phyloP scores from a whole-genome alignment of 2,329 filamentous ascomycete genomes.

The Xylariaceae sp. region DNA sequence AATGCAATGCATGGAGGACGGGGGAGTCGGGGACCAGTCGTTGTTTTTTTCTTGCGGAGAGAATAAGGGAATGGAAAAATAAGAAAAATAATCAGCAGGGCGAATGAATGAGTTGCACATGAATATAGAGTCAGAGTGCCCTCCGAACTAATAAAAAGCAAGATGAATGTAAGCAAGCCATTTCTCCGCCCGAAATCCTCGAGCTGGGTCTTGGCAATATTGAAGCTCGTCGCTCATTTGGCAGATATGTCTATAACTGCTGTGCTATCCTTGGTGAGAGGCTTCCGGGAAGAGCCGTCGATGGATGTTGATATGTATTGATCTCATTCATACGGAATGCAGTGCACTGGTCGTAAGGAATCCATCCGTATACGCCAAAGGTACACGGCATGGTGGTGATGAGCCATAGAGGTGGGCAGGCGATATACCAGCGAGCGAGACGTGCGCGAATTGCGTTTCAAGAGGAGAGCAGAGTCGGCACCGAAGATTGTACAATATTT shows the following conservation, averaged over 20 bases:
- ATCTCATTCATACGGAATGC: too few relatives aligned
- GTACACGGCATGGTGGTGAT: too few relatives aligned
- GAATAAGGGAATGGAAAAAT: too few relatives aligned
- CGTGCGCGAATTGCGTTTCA: slow-evolving; percentile 5
- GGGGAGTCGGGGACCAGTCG: not conserved
- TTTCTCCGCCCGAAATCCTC: not conserved
- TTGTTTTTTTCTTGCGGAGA: not conserved
- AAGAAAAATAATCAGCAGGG: not conserved
- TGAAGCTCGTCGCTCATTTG: too few relatives aligned
- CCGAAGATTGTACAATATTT: not conserved
- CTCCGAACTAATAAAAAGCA: not conserved
- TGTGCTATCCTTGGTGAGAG: not conserved
- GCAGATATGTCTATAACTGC: not conserved
- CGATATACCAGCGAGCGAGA: not conserved
- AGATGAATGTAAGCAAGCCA: not conserved
- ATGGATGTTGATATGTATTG: too few relatives aligned
- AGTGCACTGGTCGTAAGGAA: too few relatives aligned
- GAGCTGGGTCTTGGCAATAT: not conserved
- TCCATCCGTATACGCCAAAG: too few relatives aligned
- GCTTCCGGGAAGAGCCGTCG: not conserved
- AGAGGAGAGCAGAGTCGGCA: not conserved
- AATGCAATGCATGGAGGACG: too few relatives aligned
- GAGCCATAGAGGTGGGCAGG: not conserved
- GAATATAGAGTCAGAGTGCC: not conserved
- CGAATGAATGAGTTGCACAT: not conserved